phyloP scores from a whole-genome alignment of 1,284 basidiomycete species.

The Stereum hirsutum region DNA sequence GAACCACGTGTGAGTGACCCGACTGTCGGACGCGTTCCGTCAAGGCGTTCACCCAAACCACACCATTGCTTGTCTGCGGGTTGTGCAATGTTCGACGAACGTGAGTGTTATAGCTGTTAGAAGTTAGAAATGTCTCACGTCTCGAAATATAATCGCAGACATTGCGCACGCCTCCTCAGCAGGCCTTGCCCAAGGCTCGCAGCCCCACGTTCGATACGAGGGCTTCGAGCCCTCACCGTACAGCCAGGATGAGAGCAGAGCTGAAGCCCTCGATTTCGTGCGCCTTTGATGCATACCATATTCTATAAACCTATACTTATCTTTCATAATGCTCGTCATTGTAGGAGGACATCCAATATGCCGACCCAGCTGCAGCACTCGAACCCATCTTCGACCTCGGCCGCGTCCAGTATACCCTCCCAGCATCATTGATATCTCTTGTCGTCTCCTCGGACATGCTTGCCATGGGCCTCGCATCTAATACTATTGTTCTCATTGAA shows the following conservation, averaged over 20 bases:
- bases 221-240: constrained; percentile 75
- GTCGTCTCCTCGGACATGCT: constrained; percentile 82
- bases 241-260: constrained; percentile 36
- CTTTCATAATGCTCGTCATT: constrained; percentile 2
- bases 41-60: too few species aligned
- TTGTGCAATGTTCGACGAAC: constrained; percentile 73
- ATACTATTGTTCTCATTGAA: constrained; percentile 77
- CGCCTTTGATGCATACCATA: constrained; percentile 15
- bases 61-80: too few species aligned
- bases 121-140: constrained; percentile 5
- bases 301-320: too few species aligned
- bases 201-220: constrained; percentile 65
- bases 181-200: constrained; percentile 24
- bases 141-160: constrained; percentile 34
- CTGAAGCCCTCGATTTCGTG: constrained; percentile 29
- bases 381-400: constrained; percentile 78
- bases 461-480: constrained; percentile 75
- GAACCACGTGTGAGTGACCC: too few species aligned
- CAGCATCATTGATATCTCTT: constrained; percentile 71
- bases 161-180: constrained; percentile 67
- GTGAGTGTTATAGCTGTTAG: constrained; percentile 34
- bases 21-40: too few species aligned
- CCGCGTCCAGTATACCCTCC: constrained; percentile 82
- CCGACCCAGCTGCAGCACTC: constrained; percentile 20
- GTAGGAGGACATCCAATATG: constrained; percentile 24